These are phyloP conservation scores for Chlorella vulgaris DNA, from an alignment of 139 green algal species.

Conservation along the genomic window DNA sequence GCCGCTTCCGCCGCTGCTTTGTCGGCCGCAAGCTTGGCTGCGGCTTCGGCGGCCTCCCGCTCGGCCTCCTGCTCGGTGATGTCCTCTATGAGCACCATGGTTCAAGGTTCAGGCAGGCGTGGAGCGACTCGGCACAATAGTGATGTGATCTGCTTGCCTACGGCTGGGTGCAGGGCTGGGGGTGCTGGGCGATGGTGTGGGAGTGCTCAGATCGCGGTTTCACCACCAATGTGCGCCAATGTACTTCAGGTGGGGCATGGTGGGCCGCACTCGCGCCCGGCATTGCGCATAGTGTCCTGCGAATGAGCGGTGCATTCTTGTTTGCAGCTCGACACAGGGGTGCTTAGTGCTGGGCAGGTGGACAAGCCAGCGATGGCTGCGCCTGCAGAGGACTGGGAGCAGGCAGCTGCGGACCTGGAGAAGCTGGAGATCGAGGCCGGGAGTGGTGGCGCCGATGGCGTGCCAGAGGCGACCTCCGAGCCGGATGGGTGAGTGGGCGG, in stretches of 20 bases:
- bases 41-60: conserved; percentile 12
- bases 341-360: no score
- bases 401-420: conserved; percentile 5
- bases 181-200: no score
- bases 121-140: no score
- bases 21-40: background rate
- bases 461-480: background rate
- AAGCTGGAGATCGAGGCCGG: background rate
- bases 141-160: no score
- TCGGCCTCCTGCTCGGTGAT: conserved; percentile 25
- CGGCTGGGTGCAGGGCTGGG: no score
- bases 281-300: no score
- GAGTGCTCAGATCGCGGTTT: no score
- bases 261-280: no score
- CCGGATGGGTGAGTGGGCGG: background rate
- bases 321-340: no score
- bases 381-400: conserved; percentile 9
- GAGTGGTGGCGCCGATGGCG: background rate
- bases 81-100: conserved; percentile 28
- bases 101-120: background rate
- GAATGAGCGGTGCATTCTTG: no score
- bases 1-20: conserved; percentile 1
- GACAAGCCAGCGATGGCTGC: background rate
- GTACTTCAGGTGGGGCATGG: no score
- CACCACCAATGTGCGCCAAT: no score